phyloP scores from a whole-genome alignment of 202 grass and related monocot species.

The Schoenoplectus tabernaemontani region DNA sequence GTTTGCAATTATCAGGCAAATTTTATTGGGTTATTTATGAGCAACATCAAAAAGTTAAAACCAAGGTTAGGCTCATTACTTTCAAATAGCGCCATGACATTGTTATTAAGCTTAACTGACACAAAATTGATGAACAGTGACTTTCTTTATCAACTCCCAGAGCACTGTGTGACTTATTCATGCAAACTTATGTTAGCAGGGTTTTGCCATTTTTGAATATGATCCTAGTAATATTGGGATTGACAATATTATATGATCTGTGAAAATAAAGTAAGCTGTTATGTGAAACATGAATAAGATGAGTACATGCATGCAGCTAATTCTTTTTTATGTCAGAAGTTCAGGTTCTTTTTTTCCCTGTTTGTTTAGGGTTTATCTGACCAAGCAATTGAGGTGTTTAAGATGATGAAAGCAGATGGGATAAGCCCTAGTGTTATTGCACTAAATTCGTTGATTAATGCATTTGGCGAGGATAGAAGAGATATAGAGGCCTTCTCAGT shows the following conservation, averaged over 20 bases:
- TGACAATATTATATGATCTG: background rate
- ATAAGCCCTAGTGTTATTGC: constrained; percentile 64
- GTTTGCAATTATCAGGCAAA: too few species aligned
- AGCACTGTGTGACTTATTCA: background rate
- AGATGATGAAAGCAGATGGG: constrained; percentile 84
- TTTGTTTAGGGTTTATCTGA: constrained; percentile 74
- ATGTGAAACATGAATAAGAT: background rate
- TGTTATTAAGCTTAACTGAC: background rate
- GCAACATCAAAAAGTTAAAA: too few species aligned
- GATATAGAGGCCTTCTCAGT: constrained; percentile 88
- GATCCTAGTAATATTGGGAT: background rate
- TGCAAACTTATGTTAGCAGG: background rate
- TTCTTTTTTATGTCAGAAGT: background rate
- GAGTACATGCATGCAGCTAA: background rate
- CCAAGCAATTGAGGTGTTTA: constrained; percentile 78
- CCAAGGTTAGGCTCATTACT: too few species aligned
- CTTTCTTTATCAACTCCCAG: background rate
- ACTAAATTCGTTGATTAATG: constrained; percentile 88
- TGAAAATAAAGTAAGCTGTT: background rate
- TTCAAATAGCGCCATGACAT: background rate
- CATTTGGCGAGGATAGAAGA: constrained; percentile 90
- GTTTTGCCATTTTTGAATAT: too few species aligned
- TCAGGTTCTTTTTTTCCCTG: background rate
- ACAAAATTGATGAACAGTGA: background rate
- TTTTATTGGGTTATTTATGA: too few species aligned